phyloP scores from a whole-genome alignment of 495 filamentous ascomycete species.

The Lophiotrema nucula region DNA sequence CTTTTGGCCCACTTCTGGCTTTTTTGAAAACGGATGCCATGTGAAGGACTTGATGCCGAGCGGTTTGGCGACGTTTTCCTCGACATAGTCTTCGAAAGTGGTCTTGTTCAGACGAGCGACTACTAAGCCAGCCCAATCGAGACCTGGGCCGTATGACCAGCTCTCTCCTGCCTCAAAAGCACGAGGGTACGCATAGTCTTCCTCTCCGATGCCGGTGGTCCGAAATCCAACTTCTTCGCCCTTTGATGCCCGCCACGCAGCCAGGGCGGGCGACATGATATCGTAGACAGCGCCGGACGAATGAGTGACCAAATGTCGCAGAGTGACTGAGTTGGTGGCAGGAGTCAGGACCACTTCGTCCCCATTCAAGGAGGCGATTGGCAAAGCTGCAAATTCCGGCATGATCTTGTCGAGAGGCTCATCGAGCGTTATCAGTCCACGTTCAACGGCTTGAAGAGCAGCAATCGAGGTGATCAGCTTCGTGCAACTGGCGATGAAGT shows the following conservation, averaged over 20 bases:
- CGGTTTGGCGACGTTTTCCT: slow-evolving; percentile 33
- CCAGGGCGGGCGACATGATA: slow-evolving; percentile 37
- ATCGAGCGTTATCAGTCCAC: slow-evolving; percentile 38
- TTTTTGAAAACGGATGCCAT: slow-evolving; percentile 9
- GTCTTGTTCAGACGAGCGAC: slow-evolving; percentile 43
- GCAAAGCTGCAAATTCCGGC: slow-evolving; percentile 33
- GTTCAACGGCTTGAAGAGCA: slow-evolving; percentile 39
- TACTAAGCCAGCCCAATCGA: slow-evolving; percentile 54
- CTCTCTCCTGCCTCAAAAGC: slow-evolving; percentile 50
- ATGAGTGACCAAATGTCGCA: slow-evolving; percentile 48
- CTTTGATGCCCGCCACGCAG: slow-evolving; percentile 9
- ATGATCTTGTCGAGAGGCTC: slow-evolving; percentile 35
- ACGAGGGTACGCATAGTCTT: slow-evolving; percentile 44
- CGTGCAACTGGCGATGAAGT: slow-evolving; percentile 35
- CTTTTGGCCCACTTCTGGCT: slow-evolving; percentile 17
- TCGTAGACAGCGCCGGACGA: slow-evolving; percentile 51
- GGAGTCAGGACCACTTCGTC: background rate
- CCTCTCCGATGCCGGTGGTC: slow-evolving; percentile 19
- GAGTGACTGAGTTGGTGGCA: slow-evolving; percentile 17
- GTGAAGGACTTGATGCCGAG: slow-evolving; percentile 30
- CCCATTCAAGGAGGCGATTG: slow-evolving; percentile 20
- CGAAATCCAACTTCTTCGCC: slow-evolving; percentile 10
- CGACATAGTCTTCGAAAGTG: slow-evolving; percentile 26
- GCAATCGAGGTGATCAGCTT: slow-evolving; percentile 41
- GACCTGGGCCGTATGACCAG: slow-evolving; percentile 52